Conservation (phyloP, 441 rosid species). For the Francoa sonchifolia region DNA sequence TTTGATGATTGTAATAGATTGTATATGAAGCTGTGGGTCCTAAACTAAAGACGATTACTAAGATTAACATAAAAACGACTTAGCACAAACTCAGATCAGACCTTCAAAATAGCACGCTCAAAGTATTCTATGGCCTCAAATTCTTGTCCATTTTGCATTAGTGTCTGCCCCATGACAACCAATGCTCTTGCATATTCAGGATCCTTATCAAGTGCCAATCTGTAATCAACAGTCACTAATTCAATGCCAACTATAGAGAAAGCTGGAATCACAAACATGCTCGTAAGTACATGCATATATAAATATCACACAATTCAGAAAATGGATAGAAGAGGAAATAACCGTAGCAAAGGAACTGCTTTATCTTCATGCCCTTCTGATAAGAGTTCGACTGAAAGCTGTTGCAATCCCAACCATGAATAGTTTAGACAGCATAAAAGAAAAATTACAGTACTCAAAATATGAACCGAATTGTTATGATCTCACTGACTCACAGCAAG, state of each 20-base stretch:
- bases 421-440: constrained; percentile 9
- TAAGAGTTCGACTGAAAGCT: constrained; percentile 57
- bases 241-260: too few relatives aligned
- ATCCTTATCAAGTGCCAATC: constrained; percentile 17
- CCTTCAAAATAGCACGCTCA: constrained; percentile 14
- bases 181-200: constrained; percentile 11
- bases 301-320: too few relatives aligned
- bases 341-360: constrained; percentile 54
- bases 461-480: constrained; percentile 5
- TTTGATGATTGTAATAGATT: too few relatives aligned
- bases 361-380: constrained; percentile 37
- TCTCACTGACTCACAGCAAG: constrained; percentile 40
- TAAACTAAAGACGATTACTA: too few relatives aligned
- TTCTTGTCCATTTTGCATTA: constrained; percentile 9
- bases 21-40: too few relatives aligned
- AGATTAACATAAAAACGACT: too few relatives aligned
- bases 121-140: constrained; percentile 12
- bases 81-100: too few relatives aligned
- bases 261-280: too few relatives aligned
- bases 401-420: constrained; percentile 22
- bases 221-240: neutral
- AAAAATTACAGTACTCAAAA: constrained; percentile 6
- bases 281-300: too few relatives aligned
- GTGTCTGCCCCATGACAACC: constrained; percentile 13
- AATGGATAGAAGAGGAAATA: too few relatives aligned